Conservation (phyloP, 129 eudicot species). For the Lonicera japonica region DNA sequence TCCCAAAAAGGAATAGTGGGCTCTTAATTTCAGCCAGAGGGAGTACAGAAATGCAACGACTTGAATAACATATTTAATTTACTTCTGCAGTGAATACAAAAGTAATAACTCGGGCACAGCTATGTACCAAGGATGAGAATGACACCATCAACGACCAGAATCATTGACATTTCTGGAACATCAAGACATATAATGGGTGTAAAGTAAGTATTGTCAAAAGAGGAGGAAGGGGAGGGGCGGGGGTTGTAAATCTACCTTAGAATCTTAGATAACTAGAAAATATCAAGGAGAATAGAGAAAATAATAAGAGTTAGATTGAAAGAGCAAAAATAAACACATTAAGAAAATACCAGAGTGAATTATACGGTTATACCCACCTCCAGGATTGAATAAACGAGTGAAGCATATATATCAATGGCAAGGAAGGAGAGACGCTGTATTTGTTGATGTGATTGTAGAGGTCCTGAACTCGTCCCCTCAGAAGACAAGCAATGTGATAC, state of each 20-base stretch:
- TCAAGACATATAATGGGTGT: slow-evolving; percentile 14
- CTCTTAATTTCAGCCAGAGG: too few relatives aligned
- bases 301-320: background rate
- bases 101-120: slow-evolving; percentile 37
- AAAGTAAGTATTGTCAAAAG: background rate
- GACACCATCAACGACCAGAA: slow-evolving; percentile 70
- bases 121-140: slow-evolving; percentile 79
- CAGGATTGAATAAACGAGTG: slow-evolving; percentile 67
- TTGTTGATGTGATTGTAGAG: slow-evolving; percentile 68
- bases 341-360: too few relatives aligned
- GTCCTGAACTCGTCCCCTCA: slow-evolving; percentile 51
- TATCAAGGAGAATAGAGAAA: slow-evolving; percentile 14
- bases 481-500: slow-evolving; percentile 75
- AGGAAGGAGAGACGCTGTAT: slow-evolving; percentile 68
- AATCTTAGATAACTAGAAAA: slow-evolving; percentile 42
- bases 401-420: slow-evolving; percentile 90
- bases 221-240: too few relatives aligned
- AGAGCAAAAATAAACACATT: background rate
- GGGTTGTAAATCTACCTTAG: too few relatives aligned
- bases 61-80: too few relatives aligned
- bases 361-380: slow-evolving; percentile 46
- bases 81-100: slow-evolving; percentile 62
- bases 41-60: too few relatives aligned
- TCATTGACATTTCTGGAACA: too few relatives aligned
- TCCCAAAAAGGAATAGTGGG: too few relatives aligned